Base-by-base conservation (phyloP, 1,139 yeast species). In the Sugiyamaella paludigena region DNA sequence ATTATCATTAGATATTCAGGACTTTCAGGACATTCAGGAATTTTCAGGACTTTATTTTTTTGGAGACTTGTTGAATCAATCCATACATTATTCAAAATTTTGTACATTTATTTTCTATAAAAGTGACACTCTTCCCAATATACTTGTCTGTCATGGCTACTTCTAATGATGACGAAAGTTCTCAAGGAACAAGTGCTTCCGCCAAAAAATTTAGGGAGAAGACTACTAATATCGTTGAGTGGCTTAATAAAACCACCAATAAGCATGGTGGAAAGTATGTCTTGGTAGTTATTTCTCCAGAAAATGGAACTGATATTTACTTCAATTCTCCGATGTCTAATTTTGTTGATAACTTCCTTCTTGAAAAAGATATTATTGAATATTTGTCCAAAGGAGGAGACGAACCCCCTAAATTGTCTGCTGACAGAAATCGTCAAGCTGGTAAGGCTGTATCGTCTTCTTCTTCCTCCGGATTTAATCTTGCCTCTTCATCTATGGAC, bases 271-370 rank as follows among this genome's bases (percentile, higher is more conserved):
- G 47, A 4, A 38, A 47, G 37, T 50, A 48, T 26, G 50, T 40
- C 15, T 45, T 52, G 28, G 36, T 52, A 3, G 37, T 43, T 24
- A 50, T 45, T n/a, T 29, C 48, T 27, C 36, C 54, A n/a, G 50
- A 45, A 11, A 35, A 48, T 27, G 44, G 45, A 12, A 45, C 54
- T 3, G 49, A 45, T 30, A 43, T 51, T 34, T 48, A 46, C 31
- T 49, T 35, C 36, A 43, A 41, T 33, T 36, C 50, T 7, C 47
- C 48, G 11, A 53, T 53, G 56, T 38, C 46, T 16, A 31, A 33
- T 15, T 53, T 53, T 33, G 56, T 53, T 33, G 44, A 46, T 26
- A 39, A 42, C 30, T 51, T 53, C 40, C 47, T 53, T 28, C 52
- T 38, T 12, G 44, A 43, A 24, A 32, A 45, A 11, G 40, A 45